phyloP scores from a whole-genome alignment of 164 flowering plant species.

The Berberis vulgaris region DNA sequence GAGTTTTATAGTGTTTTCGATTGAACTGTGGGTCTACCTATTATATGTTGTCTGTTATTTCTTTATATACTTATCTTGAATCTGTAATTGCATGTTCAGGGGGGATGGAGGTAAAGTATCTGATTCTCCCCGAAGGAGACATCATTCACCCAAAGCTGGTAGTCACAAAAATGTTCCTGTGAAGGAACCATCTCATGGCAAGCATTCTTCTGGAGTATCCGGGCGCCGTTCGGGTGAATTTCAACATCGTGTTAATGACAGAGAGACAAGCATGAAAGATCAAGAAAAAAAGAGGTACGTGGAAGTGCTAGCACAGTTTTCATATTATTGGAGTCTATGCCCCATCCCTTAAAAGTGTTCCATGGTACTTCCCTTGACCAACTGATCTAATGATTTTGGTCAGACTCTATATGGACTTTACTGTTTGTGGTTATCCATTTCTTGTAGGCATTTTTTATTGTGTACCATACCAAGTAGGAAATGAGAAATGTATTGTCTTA shows the following conservation, averaged over 20 bases:
- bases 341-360: neutral
- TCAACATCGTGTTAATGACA: constrained; percentile 9
- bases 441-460: no score
- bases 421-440: no score
- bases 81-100: constrained; percentile 13
- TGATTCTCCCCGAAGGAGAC: constrained; percentile 18
- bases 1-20: neutral
- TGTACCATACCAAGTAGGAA: no score
- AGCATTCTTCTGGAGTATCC: constrained; percentile 16
- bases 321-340: neutral
- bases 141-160: constrained; percentile 15
- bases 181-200: constrained; percentile 11
- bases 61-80: no score
- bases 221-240: constrained; percentile 13
- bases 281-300: constrained; percentile 31
- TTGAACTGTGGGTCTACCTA: neutral
- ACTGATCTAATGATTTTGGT: no score
- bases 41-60: no score
- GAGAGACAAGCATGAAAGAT: constrained; percentile 25
- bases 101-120: constrained; percentile 15
- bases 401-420: no score
- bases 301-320: neutral
- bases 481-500: no score
- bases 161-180: constrained; percentile 17
- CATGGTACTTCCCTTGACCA: neutral